Conservation (phyloP, 768 basidiomycete genomes). For the Leccinellum albellum region DNA sequence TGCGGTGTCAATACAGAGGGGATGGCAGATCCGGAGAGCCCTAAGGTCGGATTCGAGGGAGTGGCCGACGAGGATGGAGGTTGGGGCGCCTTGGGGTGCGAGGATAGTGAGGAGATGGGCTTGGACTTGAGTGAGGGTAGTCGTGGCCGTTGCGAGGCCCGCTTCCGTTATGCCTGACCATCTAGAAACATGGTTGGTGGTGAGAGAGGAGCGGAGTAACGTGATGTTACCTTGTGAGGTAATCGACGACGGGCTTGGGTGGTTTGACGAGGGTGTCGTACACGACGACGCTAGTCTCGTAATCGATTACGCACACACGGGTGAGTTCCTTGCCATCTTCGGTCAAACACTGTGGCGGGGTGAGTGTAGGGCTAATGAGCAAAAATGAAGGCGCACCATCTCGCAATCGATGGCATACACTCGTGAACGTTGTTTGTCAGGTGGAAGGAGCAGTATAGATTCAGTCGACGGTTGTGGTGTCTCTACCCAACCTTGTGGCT, state of each 20-base stretch:
- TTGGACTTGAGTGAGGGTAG: slow-evolving; percentile 79
- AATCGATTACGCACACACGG: slow-evolving; percentile 81
- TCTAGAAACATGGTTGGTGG: slow-evolving; percentile 33
- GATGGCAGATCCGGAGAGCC: slow-evolving; percentile 83
- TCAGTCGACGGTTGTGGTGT: slow-evolving; percentile 51
- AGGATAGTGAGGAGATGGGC: slow-evolving; percentile 60
- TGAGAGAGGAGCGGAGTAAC: not conserved
- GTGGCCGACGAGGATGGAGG: slow-evolving; percentile 86
- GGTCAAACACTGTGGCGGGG: slow-evolving; percentile 65
- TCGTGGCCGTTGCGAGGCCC: slow-evolving; percentile 63
- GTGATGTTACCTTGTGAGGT: slow-evolving; percentile 73
- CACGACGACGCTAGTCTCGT: slow-evolving; percentile 61
- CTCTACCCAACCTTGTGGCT: slow-evolving; percentile 75
- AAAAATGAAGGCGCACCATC: slow-evolving; percentile 60
- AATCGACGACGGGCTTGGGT: slow-evolving; percentile 77
- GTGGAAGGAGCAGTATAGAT: slow-evolving; percentile 29
- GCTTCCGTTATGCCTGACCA: slow-evolving; percentile 93
- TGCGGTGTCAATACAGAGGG: slow-evolving; percentile 88
- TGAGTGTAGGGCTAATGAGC: not conserved
- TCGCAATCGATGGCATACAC: slow-evolving; percentile 94
- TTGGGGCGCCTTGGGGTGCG: slow-evolving; percentile 46
- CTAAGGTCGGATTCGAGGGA: slow-evolving; percentile 93
- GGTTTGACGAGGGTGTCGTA: slow-evolving; percentile 93
- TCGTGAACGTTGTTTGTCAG: slow-evolving; percentile 36
- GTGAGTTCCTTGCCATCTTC: slow-evolving; percentile 89